Base-by-base conservation (phyloP, 2,329 filamentous ascomycete species). In the Escovopsis sp. region DNA sequence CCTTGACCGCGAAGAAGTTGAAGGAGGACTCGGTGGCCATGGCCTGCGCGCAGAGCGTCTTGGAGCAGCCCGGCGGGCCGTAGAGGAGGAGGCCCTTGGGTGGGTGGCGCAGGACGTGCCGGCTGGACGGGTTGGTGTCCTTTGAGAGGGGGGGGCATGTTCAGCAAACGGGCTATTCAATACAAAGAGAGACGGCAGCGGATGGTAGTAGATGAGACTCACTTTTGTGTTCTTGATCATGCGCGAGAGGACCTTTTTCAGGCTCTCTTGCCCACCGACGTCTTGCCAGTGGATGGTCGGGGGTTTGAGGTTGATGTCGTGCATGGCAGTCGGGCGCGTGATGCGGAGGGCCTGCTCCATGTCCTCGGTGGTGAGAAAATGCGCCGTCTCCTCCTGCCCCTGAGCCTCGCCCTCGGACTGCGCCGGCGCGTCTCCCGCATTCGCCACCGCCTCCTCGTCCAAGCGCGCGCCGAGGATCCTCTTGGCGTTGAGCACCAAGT, bases 1-100 rank as follows among this genome's bases (percentile, higher is more conserved):
- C 89, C 63, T 95, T 94, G 50, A 96, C 85, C 8, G 87, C 82
- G 56, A 95, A 80, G 68, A 95, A 95, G 59, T 95, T 95, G 62
- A 93, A 80, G 4, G 83, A 82, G 28, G 85, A 85, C 59, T 93
- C 87, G 6, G 86, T 94, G 12, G 89, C 89, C 51, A 94, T 76
- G 26, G 89, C 89, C 58, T 94, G 87, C 0, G 89, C 89, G 0
- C 80, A 86, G 58, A 95, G 75, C 0, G 89, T 96, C 64, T 96
- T 96, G 49, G 87, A 93, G 63, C 89, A 95, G 4, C 89, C 89
- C 0, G 89, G 89, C 0, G 89, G 89, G 0, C 89, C 89, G 59
- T 94, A 95, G 3, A 96, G 72, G 6, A 96, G 70, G 12, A 94
- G 75, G 1, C 88, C 87, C 55, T 89, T 93, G 43, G 81, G 80